Evolutionary conservation across 176 grass and related monocot genomes (phyloP).

Genomic region (Elymus sibiricus): DNA sequence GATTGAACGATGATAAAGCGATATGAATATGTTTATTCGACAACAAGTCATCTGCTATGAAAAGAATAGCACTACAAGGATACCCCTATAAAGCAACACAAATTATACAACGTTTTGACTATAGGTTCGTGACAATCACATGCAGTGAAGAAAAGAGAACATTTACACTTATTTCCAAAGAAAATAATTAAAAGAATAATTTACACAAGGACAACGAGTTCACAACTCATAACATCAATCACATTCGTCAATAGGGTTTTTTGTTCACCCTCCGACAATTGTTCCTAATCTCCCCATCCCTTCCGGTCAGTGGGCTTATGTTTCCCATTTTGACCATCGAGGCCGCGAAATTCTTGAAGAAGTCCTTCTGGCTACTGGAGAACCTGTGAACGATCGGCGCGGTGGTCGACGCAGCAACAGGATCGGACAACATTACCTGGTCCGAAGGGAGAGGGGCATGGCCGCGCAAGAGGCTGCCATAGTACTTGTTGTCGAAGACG

Average conservation of each 20-base stretch:
- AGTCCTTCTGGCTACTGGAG: slow-evolving; percentile 19
- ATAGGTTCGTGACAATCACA: background rate
- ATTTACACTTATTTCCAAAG: background rate
- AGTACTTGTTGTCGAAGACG: background rate
- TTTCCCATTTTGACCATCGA: slow-evolving; percentile 69
- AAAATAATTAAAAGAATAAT: background rate
- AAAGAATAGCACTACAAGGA: background rate
- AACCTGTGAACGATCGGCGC: slow-evolving; percentile 12
- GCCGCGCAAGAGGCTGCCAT: background rate
- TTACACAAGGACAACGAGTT: background rate
- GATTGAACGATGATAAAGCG: too few relatives aligned
- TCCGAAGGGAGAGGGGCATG: background rate
- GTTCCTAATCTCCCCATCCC: slow-evolving; percentile 33
- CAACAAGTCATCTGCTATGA: background rate
- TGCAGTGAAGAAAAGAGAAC: background rate
- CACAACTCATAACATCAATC: background rate
- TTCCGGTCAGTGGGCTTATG: slow-evolving; percentile 39
- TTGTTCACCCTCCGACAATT: slow-evolving; percentile 43
- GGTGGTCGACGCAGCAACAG: background rate
- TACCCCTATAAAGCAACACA: too few relatives aligned
- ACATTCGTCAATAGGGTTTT: background rate
- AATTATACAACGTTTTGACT: too few relatives aligned
- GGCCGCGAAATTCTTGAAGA: slow-evolving; percentile 38
- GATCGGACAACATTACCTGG: background rate
- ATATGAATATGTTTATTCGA: background rate